Evolutionary conservation across 768 basidiomycete species (phyloP).

Genomic region (Amanita fuliginea): DNA sequence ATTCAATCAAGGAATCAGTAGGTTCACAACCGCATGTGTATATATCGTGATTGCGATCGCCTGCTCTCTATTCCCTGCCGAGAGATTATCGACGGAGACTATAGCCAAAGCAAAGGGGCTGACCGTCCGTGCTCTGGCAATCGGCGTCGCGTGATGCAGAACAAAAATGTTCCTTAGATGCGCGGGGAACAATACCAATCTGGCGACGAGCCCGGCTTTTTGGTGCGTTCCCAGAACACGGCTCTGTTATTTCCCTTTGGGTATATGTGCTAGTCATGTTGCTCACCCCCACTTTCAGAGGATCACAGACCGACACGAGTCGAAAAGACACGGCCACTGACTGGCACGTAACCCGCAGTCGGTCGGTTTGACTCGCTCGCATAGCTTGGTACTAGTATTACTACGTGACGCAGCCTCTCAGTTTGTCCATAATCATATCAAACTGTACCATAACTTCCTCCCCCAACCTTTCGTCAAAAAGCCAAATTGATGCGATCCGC

Average conservation of each 20-base stretch:
- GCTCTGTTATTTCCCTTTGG: background rate
- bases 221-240: background rate
- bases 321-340: background rate
- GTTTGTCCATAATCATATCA: too few species aligned
- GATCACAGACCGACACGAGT: background rate
- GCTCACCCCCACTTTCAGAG: background rate
- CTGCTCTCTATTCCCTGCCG: background rate
- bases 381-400: too few species aligned
- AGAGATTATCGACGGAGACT: too few species aligned
- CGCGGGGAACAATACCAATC: too few species aligned
- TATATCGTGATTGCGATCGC: background rate
- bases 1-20: background rate
- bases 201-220: background rate
- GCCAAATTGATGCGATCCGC: slow-evolving; percentile 7
- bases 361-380: background rate
- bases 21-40: background rate
- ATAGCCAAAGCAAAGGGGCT: too few species aligned
- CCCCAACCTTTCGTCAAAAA: slow-evolving; percentile 3
- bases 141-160: background rate
- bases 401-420: too few species aligned
- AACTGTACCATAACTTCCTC: too few species aligned
- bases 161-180: background rate
- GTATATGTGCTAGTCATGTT: background rate
- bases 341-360: background rate
- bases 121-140: too few species aligned